Base-by-base conservation (phyloP, 1,139 yeast genomes). In the Yamadazyma epiphylla region DNA sequence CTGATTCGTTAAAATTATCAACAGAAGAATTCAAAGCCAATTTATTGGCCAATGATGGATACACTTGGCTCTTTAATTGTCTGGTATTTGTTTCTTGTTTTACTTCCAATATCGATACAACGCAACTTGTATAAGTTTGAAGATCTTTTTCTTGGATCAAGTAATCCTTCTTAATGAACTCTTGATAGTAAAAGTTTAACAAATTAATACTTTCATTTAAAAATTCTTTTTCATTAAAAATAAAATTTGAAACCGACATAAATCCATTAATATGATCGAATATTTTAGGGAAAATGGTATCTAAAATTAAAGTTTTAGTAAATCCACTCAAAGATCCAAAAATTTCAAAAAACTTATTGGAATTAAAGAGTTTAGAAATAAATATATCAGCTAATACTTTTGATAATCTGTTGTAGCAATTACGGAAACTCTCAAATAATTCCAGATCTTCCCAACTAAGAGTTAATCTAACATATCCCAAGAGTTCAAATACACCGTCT, bases 401-500 rank as follows among this genome's bases (percentile, higher is more conserved):
- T 1, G 48, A 33, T 13, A 64, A 43, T 23, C 51, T 51, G 1
- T 51, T 46, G 28, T 48, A 54, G 10, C 60, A 50, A 2, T 34
- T 28, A 17, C 38, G 32, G 35, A 64, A 55, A 22, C 46, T 48
- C 5, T 32, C 27, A 4, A 30, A 30, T 4, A 53, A 34, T 4
- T 51, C 54, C 10, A 39, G 29, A n/a, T 35, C 35, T 24, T 47
- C 45, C 64, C 67, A 60, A 8, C 45, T 44, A 5, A 52, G 30
- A 3, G 60, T 46, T 12, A 64, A 36, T 23, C 51, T 50, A 9
- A 67, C 41, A 30, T 64, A 58, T 0, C 66, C 70, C 16, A 65
- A 38, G 13, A 66, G 41, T 34, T 65, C 72, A 41, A 64, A 58
- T 0, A 57, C 42, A 1, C 73, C 68, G 34, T 67, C 72, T 3